phyloP scores from a whole-genome alignment of 345 rosid genomes.

The Ceriops zippeliana region DNA sequence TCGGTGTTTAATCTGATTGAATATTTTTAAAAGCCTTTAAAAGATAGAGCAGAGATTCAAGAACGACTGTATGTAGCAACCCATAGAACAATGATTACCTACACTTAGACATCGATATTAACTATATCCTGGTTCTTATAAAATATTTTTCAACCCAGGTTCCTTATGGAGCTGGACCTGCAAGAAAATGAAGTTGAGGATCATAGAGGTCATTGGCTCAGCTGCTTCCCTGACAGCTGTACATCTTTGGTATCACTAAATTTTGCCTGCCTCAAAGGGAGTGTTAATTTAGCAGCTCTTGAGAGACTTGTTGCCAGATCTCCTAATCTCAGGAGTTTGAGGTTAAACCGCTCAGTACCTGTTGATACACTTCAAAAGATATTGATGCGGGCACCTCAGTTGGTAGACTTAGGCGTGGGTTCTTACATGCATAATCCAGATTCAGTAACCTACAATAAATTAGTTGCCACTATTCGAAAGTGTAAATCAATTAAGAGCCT shows the following conservation, averaged over 20 bases:
- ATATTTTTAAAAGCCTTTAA: neutral
- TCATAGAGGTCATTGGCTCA: conserved; percentile 89
- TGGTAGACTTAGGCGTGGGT: conserved; percentile 84
- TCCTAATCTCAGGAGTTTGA: conserved; percentile 79
- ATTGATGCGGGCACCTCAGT: conserved; percentile 60
- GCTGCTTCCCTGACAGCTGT: conserved; percentile 72
- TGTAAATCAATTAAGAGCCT: conserved; percentile 64
- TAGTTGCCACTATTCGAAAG: conserved; percentile 42
- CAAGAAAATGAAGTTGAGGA: conserved; percentile 98
- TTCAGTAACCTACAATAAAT: conserved; percentile 47
- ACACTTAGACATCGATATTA: neutral
- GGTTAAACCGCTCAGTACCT: conserved; percentile 73
- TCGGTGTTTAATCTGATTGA: neutral
- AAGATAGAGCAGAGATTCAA: too few species aligned
- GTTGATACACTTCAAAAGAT: conserved; percentile 62
- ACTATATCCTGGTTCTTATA: neutral
- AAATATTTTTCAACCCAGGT: conserved; percentile 30
- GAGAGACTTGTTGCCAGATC: conserved; percentile 92
- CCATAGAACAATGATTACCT: too few species aligned
- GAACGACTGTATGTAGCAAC: neutral
- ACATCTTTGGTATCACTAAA: conserved; percentile 78
- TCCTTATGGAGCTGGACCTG: conserved; percentile 85
- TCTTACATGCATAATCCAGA: conserved; percentile 68
- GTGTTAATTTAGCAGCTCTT: conserved; percentile 61
- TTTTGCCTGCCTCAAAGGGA: conserved; percentile 93